These are phyloP conservation scores for Cucurbitaria berberidis DNA, from an alignment of 2,329 filamentous ascomycete species.

Conservation along the genomic window DNA sequence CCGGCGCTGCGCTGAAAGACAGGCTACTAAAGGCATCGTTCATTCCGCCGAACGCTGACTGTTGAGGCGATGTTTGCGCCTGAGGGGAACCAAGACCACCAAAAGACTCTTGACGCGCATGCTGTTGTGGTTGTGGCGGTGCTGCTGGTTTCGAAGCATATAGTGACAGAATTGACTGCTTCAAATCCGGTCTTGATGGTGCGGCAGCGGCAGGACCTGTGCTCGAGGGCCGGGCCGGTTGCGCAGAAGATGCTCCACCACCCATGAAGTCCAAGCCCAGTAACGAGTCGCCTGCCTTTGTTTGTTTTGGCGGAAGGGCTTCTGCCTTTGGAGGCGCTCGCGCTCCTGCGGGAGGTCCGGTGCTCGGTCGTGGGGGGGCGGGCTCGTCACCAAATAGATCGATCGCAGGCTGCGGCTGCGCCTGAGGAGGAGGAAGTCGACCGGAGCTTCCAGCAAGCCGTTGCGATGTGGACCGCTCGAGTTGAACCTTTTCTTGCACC, in stretches of 20 bases:
- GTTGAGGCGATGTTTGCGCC: constrained; percentile 41
- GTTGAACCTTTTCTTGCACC: constrained; percentile 73
- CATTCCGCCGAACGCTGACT: constrained; percentile 67
- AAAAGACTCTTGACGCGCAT: constrained; percentile 59
- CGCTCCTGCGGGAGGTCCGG: constrained; percentile 65
- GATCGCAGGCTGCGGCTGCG: constrained; percentile 53
- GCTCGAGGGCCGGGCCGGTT: constrained; percentile 79
- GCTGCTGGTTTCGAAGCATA: constrained; percentile 85
- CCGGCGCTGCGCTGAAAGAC: constrained; percentile 60
- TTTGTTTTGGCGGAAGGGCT: constrained; percentile 63
- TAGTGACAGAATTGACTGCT: constrained; percentile 94
- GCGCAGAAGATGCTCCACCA: constrained; percentile 68
- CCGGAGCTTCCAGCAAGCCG: constrained; percentile 50
- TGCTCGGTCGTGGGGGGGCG: constrained; percentile 72
- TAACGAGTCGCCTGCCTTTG: constrained; percentile 82
- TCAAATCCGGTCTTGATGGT: constrained; percentile 87
- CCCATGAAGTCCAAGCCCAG: constrained; percentile 93
- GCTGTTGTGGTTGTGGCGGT: constrained; percentile 56
- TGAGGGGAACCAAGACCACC: constrained; percentile 57
- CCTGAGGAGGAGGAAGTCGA: constrained; percentile 36
- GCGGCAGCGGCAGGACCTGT: constrained; percentile 67
- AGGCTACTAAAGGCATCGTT: constrained; percentile 81
- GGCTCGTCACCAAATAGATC: constrained; percentile 85
- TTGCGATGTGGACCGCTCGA: constrained; percentile 64
- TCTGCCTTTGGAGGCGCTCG: constrained; percentile 69